Evolutionary conservation across 1,139 yeast species (phyloP).

Genomic region (Yueomyces sp.): DNA sequence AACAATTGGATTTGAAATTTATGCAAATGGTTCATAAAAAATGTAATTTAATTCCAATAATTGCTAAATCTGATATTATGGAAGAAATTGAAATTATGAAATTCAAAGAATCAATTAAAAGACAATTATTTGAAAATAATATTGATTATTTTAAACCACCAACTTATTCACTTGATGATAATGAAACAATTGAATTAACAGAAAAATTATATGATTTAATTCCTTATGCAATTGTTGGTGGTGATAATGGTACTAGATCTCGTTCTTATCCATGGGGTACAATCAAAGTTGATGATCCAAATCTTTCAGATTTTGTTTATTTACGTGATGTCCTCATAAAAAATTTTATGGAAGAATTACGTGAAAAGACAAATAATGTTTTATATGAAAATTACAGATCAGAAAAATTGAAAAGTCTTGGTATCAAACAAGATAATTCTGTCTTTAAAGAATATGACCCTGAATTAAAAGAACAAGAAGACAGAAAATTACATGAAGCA

Average conservation of each 20-base stretch:
- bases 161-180: conserved; percentile 74
- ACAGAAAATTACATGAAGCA: conserved; percentile 84
- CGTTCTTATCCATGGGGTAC: conserved; percentile 97
- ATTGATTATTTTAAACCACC: conserved; percentile 75
- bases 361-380: conserved; percentile 66
- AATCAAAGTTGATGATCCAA: conserved; percentile 89
- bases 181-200: conserved; percentile 59
- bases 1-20: conserved; percentile 77
- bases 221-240: conserved; percentile 94
- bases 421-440: conserved; percentile 82
- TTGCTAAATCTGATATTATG: conserved; percentile 89
- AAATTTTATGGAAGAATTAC: conserved; percentile 86
- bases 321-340: conserved; percentile 83
- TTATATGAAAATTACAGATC: conserved; percentile 87
- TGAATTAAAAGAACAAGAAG: conserved; percentile 84
- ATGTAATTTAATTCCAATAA: conserved; percentile 87
- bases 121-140: conserved; percentile 64
- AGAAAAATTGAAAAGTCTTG: conserved; percentile 66
- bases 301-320: conserved; percentile 85
- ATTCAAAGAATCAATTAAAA: conserved; percentile 65
- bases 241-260: conserved; percentile 74
- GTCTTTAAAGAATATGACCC: conserved; percentile 96
- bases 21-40: conserved; percentile 84
- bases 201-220: conserved; percentile 54
- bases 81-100: conserved; percentile 72